These are phyloP conservation scores for Colletotrichum limetticola DNA, from an alignment of 2,329 filamentous ascomycete species.

Conservation along the genomic window DNA sequence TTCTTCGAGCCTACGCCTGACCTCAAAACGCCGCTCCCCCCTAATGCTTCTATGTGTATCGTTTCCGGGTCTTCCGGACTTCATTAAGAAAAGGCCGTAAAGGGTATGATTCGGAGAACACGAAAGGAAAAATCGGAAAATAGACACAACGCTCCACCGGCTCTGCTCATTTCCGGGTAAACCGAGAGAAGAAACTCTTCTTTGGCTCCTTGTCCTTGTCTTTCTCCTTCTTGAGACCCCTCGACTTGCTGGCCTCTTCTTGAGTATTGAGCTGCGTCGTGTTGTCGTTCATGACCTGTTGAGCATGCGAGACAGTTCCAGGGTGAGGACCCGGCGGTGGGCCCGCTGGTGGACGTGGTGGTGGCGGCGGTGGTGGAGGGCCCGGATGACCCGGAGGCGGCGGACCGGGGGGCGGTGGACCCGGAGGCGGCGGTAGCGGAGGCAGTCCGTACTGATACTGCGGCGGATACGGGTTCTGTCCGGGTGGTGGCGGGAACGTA, in stretches of 20 bases:
- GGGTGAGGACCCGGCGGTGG: constrained; percentile 36
- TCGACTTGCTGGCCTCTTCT: constrained; percentile 41
- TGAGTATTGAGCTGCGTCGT: constrained; percentile 61
- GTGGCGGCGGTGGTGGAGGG: constrained; percentile 17
- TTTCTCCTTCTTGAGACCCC: not conserved
- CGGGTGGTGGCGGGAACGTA: not conserved
- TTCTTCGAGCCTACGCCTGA: not conserved
- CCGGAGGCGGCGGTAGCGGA: not conserved
- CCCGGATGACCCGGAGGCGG: not conserved
- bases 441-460: constrained; percentile 1
- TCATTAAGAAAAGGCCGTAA: constrained; percentile 2
- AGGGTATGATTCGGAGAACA: not conserved
- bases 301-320: constrained; percentile 58
- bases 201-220: not conserved
- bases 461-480: not conserved
- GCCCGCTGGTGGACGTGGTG: not conserved
- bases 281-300: constrained; percentile 64
- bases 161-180: not conserved
- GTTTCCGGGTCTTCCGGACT: not conserved
- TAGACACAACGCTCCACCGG: not conserved
- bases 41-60: constrained; percentile 1
- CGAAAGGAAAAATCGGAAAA: not conserved
- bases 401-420: not conserved
- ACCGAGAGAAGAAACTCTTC: constrained; percentile 22
- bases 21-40: not conserved